These are phyloP conservation scores for Hyaloperonospora arabidopsidis DNA, from an alignment of 352 stramenopile species.

Conservation along the genomic window DNA sequence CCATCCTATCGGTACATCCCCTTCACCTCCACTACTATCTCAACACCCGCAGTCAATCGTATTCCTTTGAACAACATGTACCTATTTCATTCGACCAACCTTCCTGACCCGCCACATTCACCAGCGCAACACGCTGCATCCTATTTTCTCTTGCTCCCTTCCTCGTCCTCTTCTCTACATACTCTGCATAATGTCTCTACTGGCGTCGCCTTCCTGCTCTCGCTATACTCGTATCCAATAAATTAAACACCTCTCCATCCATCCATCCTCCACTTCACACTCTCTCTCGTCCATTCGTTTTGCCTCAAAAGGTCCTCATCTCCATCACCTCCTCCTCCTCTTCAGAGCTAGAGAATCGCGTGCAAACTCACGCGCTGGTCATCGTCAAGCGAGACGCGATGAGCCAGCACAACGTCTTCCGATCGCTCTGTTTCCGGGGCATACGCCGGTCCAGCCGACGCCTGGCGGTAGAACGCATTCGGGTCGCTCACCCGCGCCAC, in stretches of 20 bases:
- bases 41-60: too few species aligned
- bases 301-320: too few species aligned
- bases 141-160: conserved; percentile 15
- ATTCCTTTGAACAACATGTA: too few species aligned
- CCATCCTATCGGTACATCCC: too few species aligned
- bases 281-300: not conserved
- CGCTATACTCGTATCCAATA: conserved; percentile 30
- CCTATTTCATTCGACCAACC: too few species aligned
- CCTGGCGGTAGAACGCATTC: conserved; percentile 40
- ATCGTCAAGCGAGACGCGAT: conserved; percentile 52
- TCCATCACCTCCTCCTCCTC: conserved; percentile 6
- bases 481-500: conserved; percentile 37
- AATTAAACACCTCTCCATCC: conserved; percentile 29
- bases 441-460: conserved; percentile 25
- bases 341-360: conserved; percentile 40
- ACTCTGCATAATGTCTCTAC: conserved; percentile 15
- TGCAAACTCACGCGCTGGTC: conserved; percentile 56
- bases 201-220: conserved; percentile 14
- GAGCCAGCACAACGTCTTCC: conserved; percentile 48
- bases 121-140: too few species aligned
- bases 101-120: too few species aligned
- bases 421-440: conserved; percentile 29
- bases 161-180: conserved; percentile 5
- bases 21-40: too few species aligned
- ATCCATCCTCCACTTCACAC: not conserved